A percentile compares a stretch with the other conserved stretches of the same genome.
phyloP scores from a whole-genome alignment of 306 rosid genomes.

The Casuarina glauca region DNA sequence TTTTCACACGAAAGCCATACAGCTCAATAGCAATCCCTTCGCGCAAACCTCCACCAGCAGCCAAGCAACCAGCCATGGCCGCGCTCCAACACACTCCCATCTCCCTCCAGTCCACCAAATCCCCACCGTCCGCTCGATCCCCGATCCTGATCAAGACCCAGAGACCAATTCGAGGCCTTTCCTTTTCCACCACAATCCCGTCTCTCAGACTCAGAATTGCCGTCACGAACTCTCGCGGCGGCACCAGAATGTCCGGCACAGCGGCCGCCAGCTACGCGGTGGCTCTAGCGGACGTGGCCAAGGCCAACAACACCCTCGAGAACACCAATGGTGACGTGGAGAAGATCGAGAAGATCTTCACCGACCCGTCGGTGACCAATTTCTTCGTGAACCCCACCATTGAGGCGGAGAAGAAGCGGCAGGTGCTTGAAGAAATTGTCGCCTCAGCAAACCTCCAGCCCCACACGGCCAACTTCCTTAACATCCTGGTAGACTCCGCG shows the following conservation, averaged over 20 bases:
- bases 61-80: conserved; percentile 55
- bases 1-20: not conserved
- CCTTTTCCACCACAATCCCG: conserved; percentile 50
- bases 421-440: conserved; percentile 52
- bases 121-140: conserved; percentile 25
- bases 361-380: conserved; percentile 42
- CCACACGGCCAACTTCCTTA: conserved; percentile 67
- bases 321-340: conserved; percentile 63
- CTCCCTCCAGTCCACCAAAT: conserved; percentile 65
- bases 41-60: not conserved
- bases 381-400: conserved; percentile 67
- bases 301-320: conserved; percentile 65
- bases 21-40: not conserved
- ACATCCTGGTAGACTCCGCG: conserved; percentile 55
- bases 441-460: conserved; percentile 44
- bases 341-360: conserved; percentile 61
- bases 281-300: conserved; percentile 75
- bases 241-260: conserved; percentile 52
- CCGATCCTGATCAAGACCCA: conserved; percentile 34
- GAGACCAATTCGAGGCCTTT: conserved; percentile 45
- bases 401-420: conserved; percentile 38
- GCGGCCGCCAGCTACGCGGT: conserved; percentile 75
- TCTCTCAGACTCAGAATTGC: conserved; percentile 38
- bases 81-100: conserved; percentile 61
- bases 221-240: conserved; percentile 27